Evolutionary conservation across 352 stramenopile genomes (phyloP), one percentile per base, ranked within the genome.

Genomic region (Elongisporangium undulatum): DNA sequence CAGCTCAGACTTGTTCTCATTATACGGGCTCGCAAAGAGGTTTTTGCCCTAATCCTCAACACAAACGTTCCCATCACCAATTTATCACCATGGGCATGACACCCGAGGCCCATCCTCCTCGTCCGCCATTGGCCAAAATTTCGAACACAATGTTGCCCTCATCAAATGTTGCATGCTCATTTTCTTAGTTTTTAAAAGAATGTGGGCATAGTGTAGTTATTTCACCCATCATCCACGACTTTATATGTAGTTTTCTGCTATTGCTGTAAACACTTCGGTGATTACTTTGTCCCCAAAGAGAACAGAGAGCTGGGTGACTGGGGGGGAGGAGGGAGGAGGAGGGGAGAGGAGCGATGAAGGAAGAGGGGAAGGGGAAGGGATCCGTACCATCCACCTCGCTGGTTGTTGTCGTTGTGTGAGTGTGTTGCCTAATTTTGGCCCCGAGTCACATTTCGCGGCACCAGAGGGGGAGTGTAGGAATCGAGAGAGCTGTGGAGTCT

Each of bases 391-490:
- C 29, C 29, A 41, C 29, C 29, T 41, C 29, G 29, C 29, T 41
- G 29, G 29, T 41, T 41, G 29, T 41, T 41, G 29, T 41, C 29
- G 29, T 41, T 41, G 29, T 34, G 26, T 41, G 29, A 41, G 29
- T 13, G 29, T 41, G 29, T 41, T 41, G 29, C 29, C 29, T 41
- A 41, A 41, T 41, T 41, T 41, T 41, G 29, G 29, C 29, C 29
- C 29, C n/a, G 29, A 41, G 29, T 41, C 29, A 41, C 29, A 67
- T 56, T 62, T 61, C 52, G 17, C 39, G 23, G 29, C 29, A 41
- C 29, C 29, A 41, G 29, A 41, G 29, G 29, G 29, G 29, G 29
- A 41, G 29, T 41, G 29, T 41, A 41, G 29, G 29, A 41, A 41
- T 41, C 29, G 13, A 41, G 29, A 41, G 29, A n/a, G n/a, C 29